phyloP scores from a whole-genome alignment of 1,284 basidiomycete species.

The Hymenochaete sp. region DNA sequence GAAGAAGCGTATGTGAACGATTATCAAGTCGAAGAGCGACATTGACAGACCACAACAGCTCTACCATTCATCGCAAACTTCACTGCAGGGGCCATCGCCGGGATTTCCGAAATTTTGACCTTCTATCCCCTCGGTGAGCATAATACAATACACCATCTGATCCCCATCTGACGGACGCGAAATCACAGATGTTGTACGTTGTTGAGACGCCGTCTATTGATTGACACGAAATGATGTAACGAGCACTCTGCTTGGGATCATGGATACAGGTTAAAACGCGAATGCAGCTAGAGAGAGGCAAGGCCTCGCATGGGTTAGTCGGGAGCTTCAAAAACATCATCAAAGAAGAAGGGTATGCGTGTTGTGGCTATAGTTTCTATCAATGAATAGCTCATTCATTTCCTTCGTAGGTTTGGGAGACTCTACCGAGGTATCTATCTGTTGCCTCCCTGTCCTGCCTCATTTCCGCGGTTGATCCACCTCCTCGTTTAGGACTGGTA shows the following conservation, averaged over 20 bases:
- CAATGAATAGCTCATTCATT: not conserved
- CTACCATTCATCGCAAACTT: conserved; percentile 85
- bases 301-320: conserved; percentile 69
- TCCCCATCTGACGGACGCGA: conserved; percentile 9
- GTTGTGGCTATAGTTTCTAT: not conserved
- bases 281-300: conserved; percentile 89
- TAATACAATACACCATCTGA: not conserved
- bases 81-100: conserved; percentile 85
- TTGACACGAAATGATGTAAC: not conserved
- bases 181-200: conserved; percentile 28
- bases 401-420: conserved; percentile 52
- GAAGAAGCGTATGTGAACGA: conserved; percentile 6
- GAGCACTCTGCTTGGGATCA: conserved; percentile 1
- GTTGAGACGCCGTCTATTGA: too few species aligned
- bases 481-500: conserved; percentile 55
- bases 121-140: conserved; percentile 82
- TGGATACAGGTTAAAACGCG: conserved; percentile 82
- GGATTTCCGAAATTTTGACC: conserved; percentile 81
- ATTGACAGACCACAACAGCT: conserved; percentile 35
- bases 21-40: not conserved
- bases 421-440: conserved; percentile 70
- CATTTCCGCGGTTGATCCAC: not conserved
- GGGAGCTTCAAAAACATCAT: conserved; percentile 74
- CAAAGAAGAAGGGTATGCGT: conserved; percentile 68
- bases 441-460: not conserved